phyloP scores from a whole-genome alignment of 2,329 filamentous ascomycete species.

The Hypoxylon sp. region DNA sequence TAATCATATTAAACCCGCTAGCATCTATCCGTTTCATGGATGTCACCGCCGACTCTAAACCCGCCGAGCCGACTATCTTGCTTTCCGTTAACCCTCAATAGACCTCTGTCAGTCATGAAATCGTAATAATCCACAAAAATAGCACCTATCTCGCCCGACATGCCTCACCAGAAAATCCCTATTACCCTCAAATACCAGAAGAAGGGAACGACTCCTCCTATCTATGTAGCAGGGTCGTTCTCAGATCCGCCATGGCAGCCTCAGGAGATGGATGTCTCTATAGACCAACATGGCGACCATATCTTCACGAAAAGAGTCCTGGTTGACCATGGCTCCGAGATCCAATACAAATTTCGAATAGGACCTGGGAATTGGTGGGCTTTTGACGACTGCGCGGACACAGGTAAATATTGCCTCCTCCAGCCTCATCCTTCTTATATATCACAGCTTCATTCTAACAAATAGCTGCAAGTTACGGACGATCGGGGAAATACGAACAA shows the following conservation, averaged over 20 bases:
- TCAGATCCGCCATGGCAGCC: slow-evolving; percentile 77
- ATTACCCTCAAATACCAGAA: slow-evolving; percentile 74
- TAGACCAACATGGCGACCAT: slow-evolving; percentile 67
- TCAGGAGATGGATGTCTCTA: slow-evolving; percentile 73
- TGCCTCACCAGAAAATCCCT: slow-evolving; percentile 58
- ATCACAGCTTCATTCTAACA: slow-evolving; percentile 22
- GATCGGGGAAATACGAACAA: slow-evolving; percentile 66
- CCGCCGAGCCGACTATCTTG: slow-evolving; percentile 31
- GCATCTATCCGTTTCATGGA: slow-evolving; percentile 33
- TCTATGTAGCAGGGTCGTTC: slow-evolving; percentile 80
- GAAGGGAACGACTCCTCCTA: slow-evolving; percentile 73
- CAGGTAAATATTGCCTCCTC: slow-evolving; percentile 61
- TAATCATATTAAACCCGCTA: slow-evolving; percentile 12
- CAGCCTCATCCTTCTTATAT: background rate
- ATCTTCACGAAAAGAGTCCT: slow-evolving; percentile 71
- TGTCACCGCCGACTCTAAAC: slow-evolving; percentile 28
- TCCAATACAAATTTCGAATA: slow-evolving; percentile 83
- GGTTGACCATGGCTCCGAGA: slow-evolving; percentile 69
- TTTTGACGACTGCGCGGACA: slow-evolving; percentile 73
- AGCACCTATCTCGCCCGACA: slow-evolving; percentile 46
- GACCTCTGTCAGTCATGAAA: slow-evolving; percentile 41
- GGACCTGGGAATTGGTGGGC: slow-evolving; percentile 79
- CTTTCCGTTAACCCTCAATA: slow-evolving; percentile 34
- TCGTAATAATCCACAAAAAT: slow-evolving; percentile 39
- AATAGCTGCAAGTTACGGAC: slow-evolving; percentile 57